phyloP scores from a whole-genome alignment of 1,284 basidiomycete species.

The Ceratobasidium sp. region DNA sequence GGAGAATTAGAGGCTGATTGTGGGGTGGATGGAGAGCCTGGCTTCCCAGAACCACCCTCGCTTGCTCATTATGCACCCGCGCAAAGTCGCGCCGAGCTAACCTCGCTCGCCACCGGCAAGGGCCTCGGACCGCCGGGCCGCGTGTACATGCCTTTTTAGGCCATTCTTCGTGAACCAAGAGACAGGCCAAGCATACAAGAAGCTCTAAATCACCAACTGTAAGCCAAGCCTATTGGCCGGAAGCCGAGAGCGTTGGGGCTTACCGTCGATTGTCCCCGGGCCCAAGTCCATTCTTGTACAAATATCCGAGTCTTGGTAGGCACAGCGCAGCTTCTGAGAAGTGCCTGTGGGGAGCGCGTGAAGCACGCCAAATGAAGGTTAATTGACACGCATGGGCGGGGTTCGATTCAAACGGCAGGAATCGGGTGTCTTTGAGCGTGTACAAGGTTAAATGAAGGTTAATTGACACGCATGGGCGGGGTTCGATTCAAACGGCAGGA shows the following conservation, averaged over 20 bases:
- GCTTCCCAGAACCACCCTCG: conserved; percentile 20
- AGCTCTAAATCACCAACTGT: neutral
- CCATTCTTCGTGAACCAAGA: neutral
- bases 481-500: neutral
- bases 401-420: neutral
- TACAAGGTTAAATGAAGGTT: neutral
- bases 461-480: no score
- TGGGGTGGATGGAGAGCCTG: conserved; percentile 7
- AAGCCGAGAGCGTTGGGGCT: neutral
- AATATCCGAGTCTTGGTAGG: conserved; percentile 1
- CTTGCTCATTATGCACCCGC: conserved; percentile 22
- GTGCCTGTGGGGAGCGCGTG: no score
- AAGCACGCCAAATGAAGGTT: no score
- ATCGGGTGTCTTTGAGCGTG: neutral
- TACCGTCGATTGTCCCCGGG: neutral
- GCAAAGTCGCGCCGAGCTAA: conserved; percentile 2
- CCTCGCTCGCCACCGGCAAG: neutral
- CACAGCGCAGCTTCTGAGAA: neutral
- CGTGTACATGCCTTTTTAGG: neutral
- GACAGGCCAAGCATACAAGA: conserved; percentile 6
- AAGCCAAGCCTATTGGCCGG: neutral
- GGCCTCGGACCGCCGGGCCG: conserved; percentile 28
- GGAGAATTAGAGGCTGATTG: neutral
- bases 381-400: no score
- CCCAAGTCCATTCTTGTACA: neutral